Percentiles rank a stretch among this genome's conserved stretches.
Conservation (phyloP, 75 land plant species). For the Cunninghamia lanceolata region DNA sequence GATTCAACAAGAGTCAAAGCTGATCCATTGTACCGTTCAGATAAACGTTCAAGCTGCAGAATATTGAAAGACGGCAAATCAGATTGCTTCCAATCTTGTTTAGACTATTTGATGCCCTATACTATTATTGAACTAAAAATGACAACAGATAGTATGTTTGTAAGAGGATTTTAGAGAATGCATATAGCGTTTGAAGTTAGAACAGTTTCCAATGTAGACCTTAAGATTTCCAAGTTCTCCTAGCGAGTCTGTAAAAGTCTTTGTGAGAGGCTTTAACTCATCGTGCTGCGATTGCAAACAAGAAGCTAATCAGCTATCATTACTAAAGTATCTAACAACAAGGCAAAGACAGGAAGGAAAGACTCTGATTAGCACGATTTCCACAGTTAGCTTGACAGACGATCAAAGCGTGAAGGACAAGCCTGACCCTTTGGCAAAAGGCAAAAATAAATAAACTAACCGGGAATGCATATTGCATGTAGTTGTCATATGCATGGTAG, state of each 20-base stretch:
- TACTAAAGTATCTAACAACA: not conserved
- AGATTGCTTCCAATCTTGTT: conserved; percentile 1
- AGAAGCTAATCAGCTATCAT: conserved; percentile 2
- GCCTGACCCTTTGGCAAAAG: not conserved
- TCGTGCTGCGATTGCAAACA: conserved; percentile 59
- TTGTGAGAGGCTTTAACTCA: conserved; percentile 80
- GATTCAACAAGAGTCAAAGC: conserved; percentile 86
- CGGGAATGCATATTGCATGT: conserved; percentile 86
- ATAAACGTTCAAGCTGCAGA: conserved; percentile 77
- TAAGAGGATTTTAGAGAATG: not conserved
- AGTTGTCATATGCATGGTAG: conserved; percentile 91
- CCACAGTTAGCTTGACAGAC: not conserved
- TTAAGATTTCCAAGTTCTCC: conserved; percentile 88
- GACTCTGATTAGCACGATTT: not conserved
- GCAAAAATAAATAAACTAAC: conserved; percentile 45
- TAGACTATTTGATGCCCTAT: not conserved
- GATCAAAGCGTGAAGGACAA: conserved; percentile 4
- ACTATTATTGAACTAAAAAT: not conserved
- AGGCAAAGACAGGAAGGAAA: conserved; percentile 4
- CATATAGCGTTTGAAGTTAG: not conserved
- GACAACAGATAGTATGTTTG: not conserved
- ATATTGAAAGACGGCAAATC: conserved; percentile 1
- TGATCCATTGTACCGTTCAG: conserved; percentile 71
- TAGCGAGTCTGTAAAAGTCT: conserved; percentile 67
- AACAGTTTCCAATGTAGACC: conserved; percentile 20